These are phyloP conservation scores for Urtica urens DNA, from an alignment of 306 rosid genomes.

Conservation along the genomic window DNA sequence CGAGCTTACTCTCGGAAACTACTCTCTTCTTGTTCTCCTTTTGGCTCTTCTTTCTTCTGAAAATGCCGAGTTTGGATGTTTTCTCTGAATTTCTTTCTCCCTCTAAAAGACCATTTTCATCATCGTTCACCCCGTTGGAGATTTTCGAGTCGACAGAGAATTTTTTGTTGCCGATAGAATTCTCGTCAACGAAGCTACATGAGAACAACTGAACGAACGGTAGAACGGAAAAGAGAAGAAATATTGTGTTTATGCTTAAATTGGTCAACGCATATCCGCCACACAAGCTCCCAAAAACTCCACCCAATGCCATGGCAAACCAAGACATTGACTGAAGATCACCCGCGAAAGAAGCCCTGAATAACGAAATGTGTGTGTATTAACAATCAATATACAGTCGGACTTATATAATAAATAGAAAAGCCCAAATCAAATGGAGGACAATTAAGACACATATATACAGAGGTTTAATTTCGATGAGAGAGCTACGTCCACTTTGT, in stretches of 20 bases:
- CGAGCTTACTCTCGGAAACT: slow-evolving; percentile 21
- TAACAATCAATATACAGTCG: neutral
- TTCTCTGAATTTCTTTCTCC: slow-evolving; percentile 24
- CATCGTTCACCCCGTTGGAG: slow-evolving; percentile 17
- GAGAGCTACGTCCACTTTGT: too few relatives aligned
- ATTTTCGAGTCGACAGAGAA: slow-evolving; percentile 21
- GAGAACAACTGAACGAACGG: slow-evolving; percentile 70
- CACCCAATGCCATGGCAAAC: slow-evolving; percentile 83
- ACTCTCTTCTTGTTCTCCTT: slow-evolving; percentile 22
- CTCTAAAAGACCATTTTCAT: slow-evolving; percentile 21
- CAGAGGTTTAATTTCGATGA: too few relatives aligned
- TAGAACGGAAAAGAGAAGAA: slow-evolving; percentile 57
- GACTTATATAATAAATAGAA: neutral
- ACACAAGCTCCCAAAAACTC: slow-evolving; percentile 66
- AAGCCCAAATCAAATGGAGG: too few relatives aligned
- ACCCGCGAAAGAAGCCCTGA: slow-evolving; percentile 69
- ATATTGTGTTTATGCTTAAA: slow-evolving; percentile 42
- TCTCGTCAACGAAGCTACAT: slow-evolving; percentile 59
- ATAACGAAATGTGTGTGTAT: slow-evolving; percentile 10
- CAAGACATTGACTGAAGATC: slow-evolving; percentile 77
- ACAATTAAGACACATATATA: too few relatives aligned
- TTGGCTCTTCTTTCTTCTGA: slow-evolving; percentile 48
- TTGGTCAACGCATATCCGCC: slow-evolving; percentile 73
- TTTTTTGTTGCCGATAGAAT: slow-evolving; percentile 20
- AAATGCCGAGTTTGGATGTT: slow-evolving; percentile 24